Base-by-base conservation (phyloP, 768 basidiomycete genomes). In the Mycena albidolilacea region DNA sequence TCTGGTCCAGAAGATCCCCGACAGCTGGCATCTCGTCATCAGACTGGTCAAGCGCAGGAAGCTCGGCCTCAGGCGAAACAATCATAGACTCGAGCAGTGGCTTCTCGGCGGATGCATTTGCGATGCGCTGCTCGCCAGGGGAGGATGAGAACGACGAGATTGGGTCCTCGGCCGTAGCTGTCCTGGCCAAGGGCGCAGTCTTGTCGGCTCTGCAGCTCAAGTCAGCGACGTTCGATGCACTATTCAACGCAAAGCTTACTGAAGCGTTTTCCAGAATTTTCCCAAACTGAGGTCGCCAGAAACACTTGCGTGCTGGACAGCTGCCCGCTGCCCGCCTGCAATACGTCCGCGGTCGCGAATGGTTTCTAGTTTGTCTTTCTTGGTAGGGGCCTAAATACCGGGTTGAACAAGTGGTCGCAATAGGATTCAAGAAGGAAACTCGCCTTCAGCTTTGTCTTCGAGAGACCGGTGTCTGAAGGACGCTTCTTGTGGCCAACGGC, bases 351-450 rank as follows among this genome's bases (percentile, higher is more conserved):
- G 75, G 21, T 76, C 75, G 12, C 68, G 68, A 12, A 64, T 19
- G 12, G 75, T 76, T 55, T 76, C 75, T n/a, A 57, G 62, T 43
- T 44, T 48, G 39, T 76, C 75, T 19, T 76, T 76, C 71, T 76
- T 72, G 55, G 75, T 76, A 11, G 75, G 75, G 17, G 75, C 71
- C 75, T 76, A 63, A 38, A 64, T 37, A 60, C 23, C 37, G 57
- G 5, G 55, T 63, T 67, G 3, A 39, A 14, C 21, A 21, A 12
- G 21, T 12, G 17, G 21, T 44, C 37, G 7, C 7, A 38, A 35
- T 37, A 30, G 14, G 35, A 10, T 6, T 17, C 14, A n/a, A 39
- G 19, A 39, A 46, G 19, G 2, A 7, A 9, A 64, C 65, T 43
- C 17, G 71, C 75, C 23, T 73, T 76, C 65, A 70, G 35, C 43